Conservation (phyloP, 441 rosid genomes). For the Populus trichocarpa region DNA sequence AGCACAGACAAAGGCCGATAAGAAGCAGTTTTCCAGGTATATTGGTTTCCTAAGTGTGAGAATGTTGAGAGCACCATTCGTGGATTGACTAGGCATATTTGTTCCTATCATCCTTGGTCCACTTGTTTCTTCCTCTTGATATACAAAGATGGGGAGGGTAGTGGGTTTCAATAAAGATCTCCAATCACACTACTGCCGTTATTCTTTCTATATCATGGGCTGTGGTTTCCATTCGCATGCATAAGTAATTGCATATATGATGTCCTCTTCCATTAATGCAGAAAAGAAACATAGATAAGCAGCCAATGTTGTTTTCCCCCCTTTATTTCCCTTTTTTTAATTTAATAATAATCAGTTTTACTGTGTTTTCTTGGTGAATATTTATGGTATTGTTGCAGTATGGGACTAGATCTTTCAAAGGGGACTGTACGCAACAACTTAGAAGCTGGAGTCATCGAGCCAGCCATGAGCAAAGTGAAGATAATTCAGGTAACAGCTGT, state of each 20-base stretch:
- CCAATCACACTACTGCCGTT: not conserved
- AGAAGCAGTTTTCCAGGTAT: constrained; percentile 85
- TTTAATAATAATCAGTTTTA: not conserved
- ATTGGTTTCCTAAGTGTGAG: not conserved
- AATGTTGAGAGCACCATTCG: not conserved
- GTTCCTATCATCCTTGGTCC: not conserved
- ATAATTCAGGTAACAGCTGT: constrained; percentile 74
- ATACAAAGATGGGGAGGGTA: not conserved
- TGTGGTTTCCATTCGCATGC: not conserved
- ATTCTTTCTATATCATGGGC: not conserved
- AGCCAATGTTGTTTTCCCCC: not conserved
- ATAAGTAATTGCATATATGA: not conserved
- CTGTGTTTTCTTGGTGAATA: not conserved
- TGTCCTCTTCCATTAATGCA: not conserved
- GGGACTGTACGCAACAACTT: constrained; percentile 89
- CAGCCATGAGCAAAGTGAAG: constrained; percentile 99
- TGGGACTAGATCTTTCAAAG: constrained; percentile 88
- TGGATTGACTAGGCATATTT: not conserved
- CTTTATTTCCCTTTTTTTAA: not conserved
- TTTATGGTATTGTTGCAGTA: constrained; percentile 46
- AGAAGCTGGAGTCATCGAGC: constrained; percentile 97
- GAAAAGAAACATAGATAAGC: not conserved
- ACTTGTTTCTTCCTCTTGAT: not conserved
- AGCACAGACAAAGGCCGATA: constrained; percentile 95
- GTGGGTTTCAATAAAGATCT: not conserved